Evolutionary conservation across 805 yeast genomes (phyloP), one percentile per base, ranked within the genome.

Genomic region (Starmerella davenportii): DNA sequence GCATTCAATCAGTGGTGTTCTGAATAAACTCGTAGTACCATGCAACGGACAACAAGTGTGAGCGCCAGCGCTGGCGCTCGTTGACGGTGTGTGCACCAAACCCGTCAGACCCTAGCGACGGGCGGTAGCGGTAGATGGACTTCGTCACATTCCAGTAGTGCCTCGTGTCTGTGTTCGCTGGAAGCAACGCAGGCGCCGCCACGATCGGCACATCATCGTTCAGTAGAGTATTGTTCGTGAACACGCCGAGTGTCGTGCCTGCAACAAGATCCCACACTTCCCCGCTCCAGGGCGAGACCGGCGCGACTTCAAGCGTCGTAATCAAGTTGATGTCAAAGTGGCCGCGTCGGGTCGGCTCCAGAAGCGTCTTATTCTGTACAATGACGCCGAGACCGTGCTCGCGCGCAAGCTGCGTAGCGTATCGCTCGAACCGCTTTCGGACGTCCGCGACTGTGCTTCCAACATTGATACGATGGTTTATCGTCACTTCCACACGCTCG

Each of bases 111-210:
- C 19, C 14, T n/a, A 34, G 54, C 28, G 43, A 37, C 13, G 39
- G 30, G 16, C 21, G 21, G 55, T 64, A 72, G 42, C 85, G 63
- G 60, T 63, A 77, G 36, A 78, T 71, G 53, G 76, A 67, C 25
- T 59, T 53, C 2, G 77, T 68, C 46, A 77, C 58, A 34, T 60
- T 54, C 82, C 80, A 75, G 56, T 75, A 78, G 50, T 68, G 65
- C 40, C 63, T 61, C 2, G 85, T 76, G 53, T 78, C 85, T 4
- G 85, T 77, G 56, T 77, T 77, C 29, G 76, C 85, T 2, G 79
- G 64, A 67, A 71, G 68, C 36, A 76, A 56, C 21, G 67, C 62
- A 2, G 84, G 81, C 3, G 76, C 62, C 15, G 71, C 63, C 30
- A 68, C 49, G 20, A 63, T 52, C 2, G 53, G 56, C 18, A 20